Conservation (phyloP, 2,329 filamentous ascomycete species). For the Colletotrichum phormii region DNA sequence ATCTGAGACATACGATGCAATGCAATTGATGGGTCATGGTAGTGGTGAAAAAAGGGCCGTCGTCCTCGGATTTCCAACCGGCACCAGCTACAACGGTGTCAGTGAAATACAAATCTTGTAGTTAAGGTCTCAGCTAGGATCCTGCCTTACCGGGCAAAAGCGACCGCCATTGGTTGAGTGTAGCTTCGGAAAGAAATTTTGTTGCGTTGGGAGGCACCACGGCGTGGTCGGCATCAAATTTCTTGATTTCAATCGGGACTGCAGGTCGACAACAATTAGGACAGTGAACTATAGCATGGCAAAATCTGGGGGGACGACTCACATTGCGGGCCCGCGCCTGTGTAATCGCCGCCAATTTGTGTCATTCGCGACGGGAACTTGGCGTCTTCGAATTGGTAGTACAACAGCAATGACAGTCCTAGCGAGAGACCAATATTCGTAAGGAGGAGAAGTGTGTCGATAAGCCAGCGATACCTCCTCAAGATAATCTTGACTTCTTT, state of each 20-base stretch:
- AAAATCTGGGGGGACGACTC: conserved; percentile 20
- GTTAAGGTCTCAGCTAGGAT: neutral
- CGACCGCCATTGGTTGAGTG: conserved; percentile 51
- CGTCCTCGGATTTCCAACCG: conserved; percentile 46
- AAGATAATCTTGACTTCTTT: conserved; percentile 15
- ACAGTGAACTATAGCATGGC: conserved; percentile 6
- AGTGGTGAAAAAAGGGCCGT: conserved; percentile 53
- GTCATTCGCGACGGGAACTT: conserved; percentile 27
- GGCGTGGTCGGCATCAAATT: conserved; percentile 51
- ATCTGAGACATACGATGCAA: conserved; percentile 47
- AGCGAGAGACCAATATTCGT: conserved; percentile 30
- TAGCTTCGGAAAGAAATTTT: conserved; percentile 52
- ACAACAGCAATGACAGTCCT: conserved; percentile 34
- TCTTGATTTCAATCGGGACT: conserved; percentile 52
- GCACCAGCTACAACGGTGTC: conserved; percentile 43
- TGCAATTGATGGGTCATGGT: conserved; percentile 55
- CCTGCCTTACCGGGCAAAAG: conserved; percentile 50
- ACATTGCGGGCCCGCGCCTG: conserved; percentile 50
- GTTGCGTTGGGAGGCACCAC: conserved; percentile 52
- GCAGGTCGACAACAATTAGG: neutral
- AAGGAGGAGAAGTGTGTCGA: conserved; percentile 29
- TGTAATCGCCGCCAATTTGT: conserved; percentile 54
- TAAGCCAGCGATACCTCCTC: conserved; percentile 27
- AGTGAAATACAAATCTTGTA: neutral
- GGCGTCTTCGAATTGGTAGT: conserved; percentile 28